phyloP scores from a whole-genome alignment of 371 early-diverging fungal genomes.

The Apophysomyces ossiformis region DNA sequence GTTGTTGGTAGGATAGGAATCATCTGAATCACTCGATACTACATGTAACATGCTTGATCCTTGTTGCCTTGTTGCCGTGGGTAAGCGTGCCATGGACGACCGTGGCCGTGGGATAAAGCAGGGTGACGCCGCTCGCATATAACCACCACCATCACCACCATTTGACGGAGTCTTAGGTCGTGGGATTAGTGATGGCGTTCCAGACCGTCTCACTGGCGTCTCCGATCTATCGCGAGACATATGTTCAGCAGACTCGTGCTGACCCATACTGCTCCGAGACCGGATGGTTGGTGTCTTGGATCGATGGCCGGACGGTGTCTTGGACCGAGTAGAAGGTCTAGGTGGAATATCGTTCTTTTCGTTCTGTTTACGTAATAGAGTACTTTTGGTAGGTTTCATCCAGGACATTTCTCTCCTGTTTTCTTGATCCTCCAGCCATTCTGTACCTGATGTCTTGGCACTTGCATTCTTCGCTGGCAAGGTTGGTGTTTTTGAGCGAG shows the following conservation, averaged over 20 bases:
- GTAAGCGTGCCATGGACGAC: constrained; percentile 26
- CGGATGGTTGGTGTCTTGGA: constrained; percentile 20
- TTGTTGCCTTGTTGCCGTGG: constrained; percentile 37
- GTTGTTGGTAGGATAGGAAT: constrained; percentile 15
- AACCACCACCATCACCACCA: not conserved
- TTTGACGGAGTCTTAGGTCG: constrained; percentile 47
- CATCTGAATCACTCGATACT: constrained; percentile 19
- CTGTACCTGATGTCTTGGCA: constrained; percentile 16
- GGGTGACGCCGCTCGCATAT: constrained; percentile 26
- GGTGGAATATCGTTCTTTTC: constrained; percentile 11
- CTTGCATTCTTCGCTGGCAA: constrained; percentile 3
- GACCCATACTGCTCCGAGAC: constrained; percentile 43
- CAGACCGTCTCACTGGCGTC: constrained; percentile 25
- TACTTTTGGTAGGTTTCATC: constrained; percentile 42
- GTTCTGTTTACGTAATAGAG: constrained; percentile 23
- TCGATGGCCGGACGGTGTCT: constrained; percentile 12
- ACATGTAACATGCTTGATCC: constrained; percentile 16
- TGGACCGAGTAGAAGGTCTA: constrained; percentile 1
- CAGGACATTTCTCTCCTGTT: constrained; percentile 23
- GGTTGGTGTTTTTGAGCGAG: constrained; percentile 19
- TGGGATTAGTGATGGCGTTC: constrained; percentile 54
- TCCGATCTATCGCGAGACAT: not conserved
- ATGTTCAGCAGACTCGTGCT: constrained; percentile 11
- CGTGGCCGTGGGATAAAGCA: constrained; percentile 39
- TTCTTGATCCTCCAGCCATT: constrained; percentile 4